Evolutionary conservation across 2,329 filamentous ascomycete genomes (phyloP).

Genomic region (Pseudohalonectria lignicola): DNA sequence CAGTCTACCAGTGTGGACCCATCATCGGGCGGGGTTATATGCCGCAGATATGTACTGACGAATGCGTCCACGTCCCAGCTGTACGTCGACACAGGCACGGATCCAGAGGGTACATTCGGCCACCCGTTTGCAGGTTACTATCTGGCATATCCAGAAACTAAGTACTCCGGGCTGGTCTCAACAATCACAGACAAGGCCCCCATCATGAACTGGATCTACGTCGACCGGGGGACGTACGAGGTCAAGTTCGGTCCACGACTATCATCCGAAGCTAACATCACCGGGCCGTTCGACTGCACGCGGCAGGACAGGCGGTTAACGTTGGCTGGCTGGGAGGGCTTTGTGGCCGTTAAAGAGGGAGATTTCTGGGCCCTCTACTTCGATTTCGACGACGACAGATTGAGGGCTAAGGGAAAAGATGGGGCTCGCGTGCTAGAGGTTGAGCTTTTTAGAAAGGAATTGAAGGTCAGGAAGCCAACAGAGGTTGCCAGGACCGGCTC

Average conservation of each 20-base stretch:
- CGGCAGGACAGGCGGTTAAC: slow-evolving; percentile 38
- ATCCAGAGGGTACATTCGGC: slow-evolving; percentile 19
- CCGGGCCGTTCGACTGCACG: slow-evolving; percentile 39
- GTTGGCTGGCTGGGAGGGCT: slow-evolving; percentile 37
- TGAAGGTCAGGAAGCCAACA: neutral
- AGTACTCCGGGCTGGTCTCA: slow-evolving; percentile 32
- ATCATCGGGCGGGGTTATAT: too few species aligned
- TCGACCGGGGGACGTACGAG: slow-evolving; percentile 31
- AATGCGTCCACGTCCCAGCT: slow-evolving; percentile 20
- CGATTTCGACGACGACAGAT: slow-evolving; percentile 31
- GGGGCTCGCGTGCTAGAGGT: neutral
- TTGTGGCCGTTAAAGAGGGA: slow-evolving; percentile 30
- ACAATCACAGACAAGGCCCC: slow-evolving; percentile 36
- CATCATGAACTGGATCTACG: slow-evolving; percentile 38
- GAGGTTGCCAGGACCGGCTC: too few species aligned
- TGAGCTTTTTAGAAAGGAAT: neutral
- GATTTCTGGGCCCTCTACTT: slow-evolving; percentile 36
- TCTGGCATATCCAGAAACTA: slow-evolving; percentile 40
- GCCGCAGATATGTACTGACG: too few species aligned
- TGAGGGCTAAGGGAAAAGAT: slow-evolving; percentile 23
- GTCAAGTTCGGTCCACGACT: slow-evolving; percentile 33
- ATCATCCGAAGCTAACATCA: slow-evolving; percentile 29
- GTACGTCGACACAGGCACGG: slow-evolving; percentile 31
- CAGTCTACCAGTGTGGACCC: too few species aligned
- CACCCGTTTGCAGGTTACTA: slow-evolving; percentile 47